Conservation (phyloP, 2,329 filamentous ascomycete genomes). For the Hymenoscyphus scutula region DNA sequence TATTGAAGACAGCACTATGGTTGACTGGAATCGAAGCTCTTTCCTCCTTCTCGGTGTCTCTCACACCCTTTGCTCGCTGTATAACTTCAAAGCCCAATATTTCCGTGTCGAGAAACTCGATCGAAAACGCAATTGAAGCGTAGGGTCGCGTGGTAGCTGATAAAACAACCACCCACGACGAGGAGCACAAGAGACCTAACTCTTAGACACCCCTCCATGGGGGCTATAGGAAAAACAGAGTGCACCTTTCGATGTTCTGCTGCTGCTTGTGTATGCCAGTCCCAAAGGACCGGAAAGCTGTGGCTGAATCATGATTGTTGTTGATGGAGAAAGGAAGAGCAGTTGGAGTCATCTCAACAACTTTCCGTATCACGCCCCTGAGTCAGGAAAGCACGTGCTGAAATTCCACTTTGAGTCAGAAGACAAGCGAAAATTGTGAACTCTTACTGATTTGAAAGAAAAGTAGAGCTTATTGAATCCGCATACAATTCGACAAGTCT, state of each 20-base stretch:
- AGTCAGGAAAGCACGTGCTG: not conserved
- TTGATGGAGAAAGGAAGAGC: slow-evolving; percentile 21
- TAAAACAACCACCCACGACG: slow-evolving; percentile 30
- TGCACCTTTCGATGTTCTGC: slow-evolving; percentile 31
- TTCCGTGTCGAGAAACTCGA: slow-evolving; percentile 22
- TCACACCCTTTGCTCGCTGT: slow-evolving; percentile 8
- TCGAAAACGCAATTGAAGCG: slow-evolving; percentile 23
- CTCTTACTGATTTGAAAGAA: no score
- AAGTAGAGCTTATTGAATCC: no score
- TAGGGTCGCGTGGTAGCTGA: slow-evolving; percentile 29
- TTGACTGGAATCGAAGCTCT: slow-evolving; percentile 20
- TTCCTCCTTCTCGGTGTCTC: slow-evolving; percentile 14
- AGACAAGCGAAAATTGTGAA: not conserved
- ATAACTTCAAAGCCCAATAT: slow-evolving; percentile 15
- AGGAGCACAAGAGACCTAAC: slow-evolving; percentile 27
- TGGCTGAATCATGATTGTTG: slow-evolving; percentile 31
- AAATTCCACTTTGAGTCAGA: not conserved
- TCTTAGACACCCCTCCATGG: slow-evolving; percentile 34
- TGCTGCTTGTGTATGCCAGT: slow-evolving; percentile 27
- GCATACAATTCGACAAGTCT: no score
- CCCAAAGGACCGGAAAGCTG: slow-evolving; percentile 28
- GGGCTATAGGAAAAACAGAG: slow-evolving; percentile 34
- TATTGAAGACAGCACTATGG: slow-evolving; percentile 15
- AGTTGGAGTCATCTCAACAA: slow-evolving; percentile 1
- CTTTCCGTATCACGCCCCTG: not conserved